Conservation (phyloP, 2,329 filamentous ascomycete genomes). For the Malbranchea cinnamomea region DNA sequence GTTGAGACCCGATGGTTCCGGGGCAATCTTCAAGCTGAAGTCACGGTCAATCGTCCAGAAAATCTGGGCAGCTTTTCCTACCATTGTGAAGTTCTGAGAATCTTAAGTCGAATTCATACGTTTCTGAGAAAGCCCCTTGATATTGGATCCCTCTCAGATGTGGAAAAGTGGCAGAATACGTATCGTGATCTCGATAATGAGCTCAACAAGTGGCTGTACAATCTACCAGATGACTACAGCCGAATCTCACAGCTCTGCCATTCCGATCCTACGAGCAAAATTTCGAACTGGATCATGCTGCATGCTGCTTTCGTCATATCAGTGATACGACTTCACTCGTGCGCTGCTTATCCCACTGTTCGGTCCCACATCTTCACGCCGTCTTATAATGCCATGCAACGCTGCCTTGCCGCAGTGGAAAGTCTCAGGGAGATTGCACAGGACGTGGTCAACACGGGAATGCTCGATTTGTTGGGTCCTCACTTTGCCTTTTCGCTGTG, state of each 20-base stretch:
- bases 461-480: slow-evolving; percentile 29
- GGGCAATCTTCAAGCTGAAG: slow-evolving; percentile 12
- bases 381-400: slow-evolving; percentile 32
- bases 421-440: slow-evolving; percentile 31
- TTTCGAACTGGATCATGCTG: slow-evolving; percentile 12
- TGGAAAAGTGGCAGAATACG: slow-evolving; percentile 28
- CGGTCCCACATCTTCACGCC: slow-evolving; percentile 30
- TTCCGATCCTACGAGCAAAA: slow-evolving; percentile 5
- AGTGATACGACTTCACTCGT: slow-evolving; percentile 31
- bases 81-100: slow-evolving; percentile 31
- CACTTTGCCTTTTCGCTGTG: slow-evolving; percentile 33
- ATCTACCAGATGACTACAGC: slow-evolving; percentile 31
- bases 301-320: slow-evolving; percentile 33
- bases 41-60: slow-evolving; percentile 23
- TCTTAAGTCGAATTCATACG: slow-evolving; percentile 30
- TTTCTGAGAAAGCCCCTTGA: slow-evolving; percentile 30
- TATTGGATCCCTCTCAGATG: slow-evolving; percentile 23
- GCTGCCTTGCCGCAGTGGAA: slow-evolving; percentile 31
- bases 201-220: slow-evolving; percentile 30
- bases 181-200: slow-evolving; percentile 27
- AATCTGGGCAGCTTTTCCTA: slow-evolving; percentile 33
- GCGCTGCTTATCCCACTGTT: slow-evolving; percentile 29
- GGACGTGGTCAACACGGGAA: slow-evolving; percentile 31
- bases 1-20: slow-evolving; percentile 27
- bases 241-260: slow-evolving; percentile 33